Evolutionary conservation across 192 early-diverging fungal genomes (phyloP), one percentile per base, ranked within the genome.

Genomic region (Linnemannia hyalina): DNA sequence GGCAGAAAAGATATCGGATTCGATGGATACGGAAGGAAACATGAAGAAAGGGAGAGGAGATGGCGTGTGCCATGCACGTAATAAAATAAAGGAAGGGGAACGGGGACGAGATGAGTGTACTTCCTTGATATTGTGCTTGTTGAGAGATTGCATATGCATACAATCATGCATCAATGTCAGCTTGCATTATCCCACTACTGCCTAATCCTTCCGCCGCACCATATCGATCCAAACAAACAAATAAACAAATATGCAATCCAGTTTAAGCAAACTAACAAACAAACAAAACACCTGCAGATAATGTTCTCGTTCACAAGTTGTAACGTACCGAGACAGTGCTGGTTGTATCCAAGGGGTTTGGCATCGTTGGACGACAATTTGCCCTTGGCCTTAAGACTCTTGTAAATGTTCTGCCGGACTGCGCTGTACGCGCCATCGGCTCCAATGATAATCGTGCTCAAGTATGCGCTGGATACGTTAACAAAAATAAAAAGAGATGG

Each of bases 381-480:
- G 40, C 77, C 77, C 18, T 72, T 55, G 4, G 36, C 32, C 40
- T 79, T 79, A 16, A 79, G 70, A 36, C 35, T 40, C 54, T 60
- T 71, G 52, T 72, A 79, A 20, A 79, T 71, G 18, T 79, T 79
- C 40, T 79, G 77, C 36, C 77, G 69, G 32, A 72, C 70, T 15
- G 77, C 77, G 40, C 47, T 55, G n/a, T 79, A 79, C 1, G 77
- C 77, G 2, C 77, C 77, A 60, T 79, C 77, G 42, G 77, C 77
- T 32, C 77, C 77, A 22, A 79, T 41, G n/a, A 79, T 40, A 22
- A 79, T 72, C 23, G 70, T 26, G 40, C 77, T 79, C 46, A 57
- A n/a, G 52, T 72, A 79, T 6, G 68, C 70, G 20, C 77, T 79
- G 41, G 32, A 22, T 26, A 35, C 13, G 55, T 18, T 42, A 26